These are phyloP conservation scores for Claviceps purpurea DNA, from an alignment of 2,329 filamentous ascomycete genomes.

Conservation along the genomic window DNA sequence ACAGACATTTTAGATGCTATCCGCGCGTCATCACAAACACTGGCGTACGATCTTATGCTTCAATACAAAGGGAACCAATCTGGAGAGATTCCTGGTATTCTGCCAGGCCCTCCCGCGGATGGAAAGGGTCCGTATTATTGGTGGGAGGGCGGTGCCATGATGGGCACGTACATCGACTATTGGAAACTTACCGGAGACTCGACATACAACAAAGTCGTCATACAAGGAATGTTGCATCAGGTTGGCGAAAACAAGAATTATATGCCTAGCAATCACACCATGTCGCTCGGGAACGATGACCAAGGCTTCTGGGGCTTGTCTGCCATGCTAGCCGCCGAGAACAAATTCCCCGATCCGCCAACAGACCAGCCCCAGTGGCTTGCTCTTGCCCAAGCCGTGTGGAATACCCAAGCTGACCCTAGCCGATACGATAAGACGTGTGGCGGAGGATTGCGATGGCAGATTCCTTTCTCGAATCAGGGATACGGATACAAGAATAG, in stretches of 20 bases:
- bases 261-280: slow-evolving; percentile 46
- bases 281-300: slow-evolving; percentile 53
- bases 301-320: slow-evolving; percentile 59
- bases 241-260: slow-evolving; percentile 43
- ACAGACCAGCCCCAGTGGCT: slow-evolving; percentile 44
- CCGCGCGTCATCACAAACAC: slow-evolving; percentile 28
- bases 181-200: slow-evolving; percentile 53
- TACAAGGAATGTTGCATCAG: slow-evolving; percentile 44
- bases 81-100: slow-evolving; percentile 40
- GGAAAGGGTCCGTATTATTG: slow-evolving; percentile 49
- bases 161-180: slow-evolving; percentile 57
- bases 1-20: slow-evolving; percentile 29
- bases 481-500: slow-evolving; percentile 67
- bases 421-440: slow-evolving; percentile 54
- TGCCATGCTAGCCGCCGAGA: slow-evolving; percentile 53
- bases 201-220: slow-evolving; percentile 47
- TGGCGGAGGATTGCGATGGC: slow-evolving; percentile 60
- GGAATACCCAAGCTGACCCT: slow-evolving; percentile 42
- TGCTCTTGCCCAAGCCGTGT: slow-evolving; percentile 56
- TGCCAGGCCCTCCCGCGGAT: slow-evolving; percentile 38
- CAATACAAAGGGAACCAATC: slow-evolving; percentile 38
- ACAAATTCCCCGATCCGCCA: slow-evolving; percentile 46
- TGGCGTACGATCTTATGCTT: slow-evolving; percentile 37
- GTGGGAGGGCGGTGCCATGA: slow-evolving; percentile 61
- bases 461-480: slow-evolving; percentile 60